These are phyloP conservation scores for Penicillium sp. DNA, from an alignment of 2,329 filamentous ascomycete genomes.

Conservation along the genomic window DNA sequence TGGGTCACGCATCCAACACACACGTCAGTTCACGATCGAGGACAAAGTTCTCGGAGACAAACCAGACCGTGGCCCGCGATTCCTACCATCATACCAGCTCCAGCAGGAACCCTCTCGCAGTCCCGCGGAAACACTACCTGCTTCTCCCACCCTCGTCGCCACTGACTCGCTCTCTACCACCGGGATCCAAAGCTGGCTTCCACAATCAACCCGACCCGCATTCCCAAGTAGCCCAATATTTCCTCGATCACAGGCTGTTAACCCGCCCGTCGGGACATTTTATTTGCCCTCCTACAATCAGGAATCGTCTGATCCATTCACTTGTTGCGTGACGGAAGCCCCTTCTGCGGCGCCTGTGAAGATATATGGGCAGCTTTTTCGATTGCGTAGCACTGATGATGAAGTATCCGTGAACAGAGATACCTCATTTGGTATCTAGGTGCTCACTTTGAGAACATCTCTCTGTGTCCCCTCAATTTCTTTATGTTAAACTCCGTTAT, in stretches of 20 bases:
- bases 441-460: no score
- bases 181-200: conserved; percentile 22
- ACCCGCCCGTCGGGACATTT: not conserved
- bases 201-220: conserved; percentile 9
- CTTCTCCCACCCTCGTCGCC: conserved; percentile 7
- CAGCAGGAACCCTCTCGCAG: not conserved
- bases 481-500: not conserved
- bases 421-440: not conserved
- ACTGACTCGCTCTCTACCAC: conserved; percentile 8
- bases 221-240: conserved; percentile 3
- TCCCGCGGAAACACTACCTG: conserved; percentile 1
- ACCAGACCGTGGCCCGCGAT: not conserved
- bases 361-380: conserved; percentile 26
- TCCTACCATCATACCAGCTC: not conserved
- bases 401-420: not conserved
- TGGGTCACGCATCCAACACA: conserved; percentile 2
- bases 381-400: not conserved
- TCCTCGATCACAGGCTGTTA: not conserved
- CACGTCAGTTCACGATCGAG: conserved; percentile 30
- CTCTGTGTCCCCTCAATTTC: not conserved
- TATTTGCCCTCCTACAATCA: not conserved
- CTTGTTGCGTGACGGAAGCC: not conserved
- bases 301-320: not conserved
- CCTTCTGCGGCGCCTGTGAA: conserved; percentile 3
- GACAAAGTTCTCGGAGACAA: conserved; percentile 33